These are phyloP conservation scores for Aspergillus sp. DNA, from an alignment of 2,329 filamentous ascomycete species.

Conservation along the genomic window DNA sequence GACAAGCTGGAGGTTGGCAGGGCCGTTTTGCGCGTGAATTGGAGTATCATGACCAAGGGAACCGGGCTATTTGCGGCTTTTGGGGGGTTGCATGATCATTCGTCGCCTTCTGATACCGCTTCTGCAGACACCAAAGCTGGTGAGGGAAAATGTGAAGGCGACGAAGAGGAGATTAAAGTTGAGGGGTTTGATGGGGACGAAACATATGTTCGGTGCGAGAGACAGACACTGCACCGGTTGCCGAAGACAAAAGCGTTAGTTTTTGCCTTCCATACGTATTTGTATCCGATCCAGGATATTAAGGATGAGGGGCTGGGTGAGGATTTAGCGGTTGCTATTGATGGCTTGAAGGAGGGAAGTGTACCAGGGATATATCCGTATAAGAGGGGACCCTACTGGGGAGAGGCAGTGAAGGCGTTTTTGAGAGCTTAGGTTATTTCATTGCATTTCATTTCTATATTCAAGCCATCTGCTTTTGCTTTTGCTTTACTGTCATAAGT, in stretches of 20 bases:
- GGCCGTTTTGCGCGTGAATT: slow-evolving; percentile 57
- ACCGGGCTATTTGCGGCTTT: slow-evolving; percentile 42
- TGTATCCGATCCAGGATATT: slow-evolving; percentile 56
- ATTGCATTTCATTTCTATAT: not conserved
- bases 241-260: slow-evolving; percentile 55
- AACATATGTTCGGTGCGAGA: slow-evolving; percentile 54
- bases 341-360: slow-evolving; percentile 58
- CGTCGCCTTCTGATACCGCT: slow-evolving; percentile 4
- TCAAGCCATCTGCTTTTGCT: not conserved
- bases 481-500: not conserved
- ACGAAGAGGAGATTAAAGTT: slow-evolving; percentile 21
- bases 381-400: slow-evolving; percentile 59
- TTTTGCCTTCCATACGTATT: slow-evolving; percentile 64
- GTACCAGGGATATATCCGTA: slow-evolving; percentile 60
- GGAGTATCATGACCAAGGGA: slow-evolving; percentile 40
- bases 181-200: slow-evolving; percentile 47
- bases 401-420: slow-evolving; percentile 54
- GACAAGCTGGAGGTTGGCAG: slow-evolving; percentile 53
- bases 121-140: not conserved
- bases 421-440: slow-evolving; percentile 31
- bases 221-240: slow-evolving; percentile 62
- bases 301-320: slow-evolving; percentile 58
- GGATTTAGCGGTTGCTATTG: slow-evolving; percentile 57
- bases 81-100: slow-evolving; percentile 32
- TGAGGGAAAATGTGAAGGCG: slow-evolving; percentile 2